phyloP scores from a whole-genome alignment of 768 basidiomycete genomes.

The Termitomyces sp. region DNA sequence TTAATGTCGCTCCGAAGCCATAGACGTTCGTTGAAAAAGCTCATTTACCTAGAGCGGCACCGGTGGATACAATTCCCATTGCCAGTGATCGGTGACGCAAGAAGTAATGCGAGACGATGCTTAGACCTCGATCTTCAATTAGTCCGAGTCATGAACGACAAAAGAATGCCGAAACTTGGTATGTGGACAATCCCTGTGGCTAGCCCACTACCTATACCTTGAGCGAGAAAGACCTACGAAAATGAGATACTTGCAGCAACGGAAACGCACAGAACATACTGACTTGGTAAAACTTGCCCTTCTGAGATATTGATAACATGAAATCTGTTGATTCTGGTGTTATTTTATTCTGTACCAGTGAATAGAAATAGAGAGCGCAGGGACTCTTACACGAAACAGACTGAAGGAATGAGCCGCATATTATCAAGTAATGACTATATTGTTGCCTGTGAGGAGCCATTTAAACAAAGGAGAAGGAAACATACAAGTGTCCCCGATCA shows the following conservation, averaged over 20 bases:
- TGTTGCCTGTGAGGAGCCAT: not conserved
- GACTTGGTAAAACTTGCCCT: slow-evolving; percentile 24
- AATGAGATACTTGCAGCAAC: not conserved
- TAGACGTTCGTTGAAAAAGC: not conserved
- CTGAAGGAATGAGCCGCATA: slow-evolving; percentile 10
- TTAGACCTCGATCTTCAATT: slow-evolving; percentile 21
- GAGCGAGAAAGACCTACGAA: slow-evolving; percentile 32
- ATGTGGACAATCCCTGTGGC: slow-evolving; percentile 40
- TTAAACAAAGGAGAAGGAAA: not conserved
- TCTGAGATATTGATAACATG: slow-evolving; percentile 26
- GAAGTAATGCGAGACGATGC: slow-evolving; percentile 33
- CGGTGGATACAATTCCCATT: slow-evolving; percentile 36
- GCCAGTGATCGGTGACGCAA: slow-evolving; percentile 39
- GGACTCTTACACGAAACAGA: not conserved
- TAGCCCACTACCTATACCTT: slow-evolving; percentile 39
- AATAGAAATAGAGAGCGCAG: not conserved
- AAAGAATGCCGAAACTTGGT: slow-evolving; percentile 16
- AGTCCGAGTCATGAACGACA: not conserved
- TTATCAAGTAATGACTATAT: slow-evolving; percentile 14
- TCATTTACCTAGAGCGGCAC: not conserved
- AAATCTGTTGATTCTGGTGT: slow-evolving; percentile 7
- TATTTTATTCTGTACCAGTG: not conserved
- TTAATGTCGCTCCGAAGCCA: not conserved
- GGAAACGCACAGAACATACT: not conserved
- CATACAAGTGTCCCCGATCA: slow-evolving; percentile 24